A percentile compares a stretch with the other conserved stretches of the same genome.
phyloP scores from a whole-genome alignment of 176 grass and related monocot genomes.

The Phyllostachys edulis region DNA sequence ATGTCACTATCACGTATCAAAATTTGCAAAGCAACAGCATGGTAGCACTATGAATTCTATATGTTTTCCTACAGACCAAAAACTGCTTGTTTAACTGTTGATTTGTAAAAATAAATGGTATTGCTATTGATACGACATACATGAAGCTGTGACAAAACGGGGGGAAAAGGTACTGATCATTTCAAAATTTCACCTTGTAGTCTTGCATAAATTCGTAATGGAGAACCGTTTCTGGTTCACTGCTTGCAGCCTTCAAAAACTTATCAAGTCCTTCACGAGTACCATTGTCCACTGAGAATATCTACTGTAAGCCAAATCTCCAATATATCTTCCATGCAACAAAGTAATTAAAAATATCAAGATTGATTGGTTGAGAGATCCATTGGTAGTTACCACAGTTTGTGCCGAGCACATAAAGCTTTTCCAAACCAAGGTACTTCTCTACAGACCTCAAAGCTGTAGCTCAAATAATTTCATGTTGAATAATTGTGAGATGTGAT shows the following conservation, averaged over 20 bases:
- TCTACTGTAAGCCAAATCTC: conserved; percentile 22
- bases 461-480: conserved; percentile 48
- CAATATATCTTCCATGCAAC: neutral
- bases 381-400: conserved; percentile 78
- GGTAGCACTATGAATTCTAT: neutral
- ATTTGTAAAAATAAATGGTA: conserved; percentile 24
- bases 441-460: conserved; percentile 93
- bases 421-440: conserved; percentile 93
- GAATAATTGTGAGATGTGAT: conserved; percentile 40
- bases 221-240: conserved; percentile 83
- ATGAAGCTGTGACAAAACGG: conserved; percentile 6
- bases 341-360: too few relatives aligned
- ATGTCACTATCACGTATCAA: neutral
- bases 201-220: conserved; percentile 99
- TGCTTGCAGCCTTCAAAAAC: conserved; percentile 89
- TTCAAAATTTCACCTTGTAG: conserved; percentile 67
- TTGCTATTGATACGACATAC: neutral
- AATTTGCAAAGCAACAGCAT: neutral
- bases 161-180: neutral
- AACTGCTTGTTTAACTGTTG: neutral
- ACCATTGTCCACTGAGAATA: conserved; percentile 84
- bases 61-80: neutral
- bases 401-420: conserved; percentile 97
- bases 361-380: neutral
- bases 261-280: conserved; percentile 89